A percentile compares a stretch with the other conserved stretches of the same genome.
phyloP scores from a whole-genome alignment of 306 rosid species.

The Dicorynia guianensis region DNA sequence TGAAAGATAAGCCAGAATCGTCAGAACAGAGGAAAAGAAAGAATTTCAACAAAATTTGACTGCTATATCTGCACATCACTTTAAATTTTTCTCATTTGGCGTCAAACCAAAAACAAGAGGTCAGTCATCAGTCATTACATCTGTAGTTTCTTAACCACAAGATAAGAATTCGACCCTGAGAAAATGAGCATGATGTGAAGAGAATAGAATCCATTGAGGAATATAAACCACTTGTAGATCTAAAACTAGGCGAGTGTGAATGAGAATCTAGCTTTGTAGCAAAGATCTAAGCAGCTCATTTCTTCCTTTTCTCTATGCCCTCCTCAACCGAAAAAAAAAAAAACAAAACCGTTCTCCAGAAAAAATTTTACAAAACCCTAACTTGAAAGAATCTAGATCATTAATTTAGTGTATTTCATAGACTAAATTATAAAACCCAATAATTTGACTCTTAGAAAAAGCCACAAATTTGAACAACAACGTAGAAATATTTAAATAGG shows the following conservation, averaged over 20 bases:
- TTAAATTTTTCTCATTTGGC: background rate
- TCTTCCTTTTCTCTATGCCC: too few relatives aligned
- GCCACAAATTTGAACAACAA: background rate
- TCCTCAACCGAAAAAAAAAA: too few relatives aligned
- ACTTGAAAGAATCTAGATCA: too few relatives aligned
- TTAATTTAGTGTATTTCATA: too few relatives aligned
- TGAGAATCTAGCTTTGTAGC: background rate
- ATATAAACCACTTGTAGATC: background rate
- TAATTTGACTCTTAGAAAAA: too few relatives aligned
- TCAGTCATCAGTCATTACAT: slow-evolving; percentile 23
- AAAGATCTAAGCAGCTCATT: background rate
- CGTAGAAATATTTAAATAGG: too few relatives aligned
- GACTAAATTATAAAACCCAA: too few relatives aligned
- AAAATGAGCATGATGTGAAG: slow-evolving; percentile 6
- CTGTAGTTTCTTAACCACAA: slow-evolving; percentile 17
- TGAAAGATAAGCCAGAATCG: slow-evolving; percentile 34
- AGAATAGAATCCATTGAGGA: background rate
- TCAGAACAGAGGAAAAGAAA: slow-evolving; percentile 13
- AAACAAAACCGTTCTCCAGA: too few relatives aligned
- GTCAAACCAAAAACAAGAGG: slow-evolving; percentile 23
- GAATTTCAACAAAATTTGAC: slow-evolving; percentile 25
- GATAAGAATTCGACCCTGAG: slow-evolving; percentile 26
- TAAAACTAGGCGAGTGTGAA: slow-evolving; percentile 2
- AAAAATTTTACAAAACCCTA: too few relatives aligned
- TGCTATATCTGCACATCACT: background rate